Percentiles rank a stretch among this genome's conserved stretches.
These are phyloP conservation scores for Penicillium parvum DNA, from an alignment of 495 filamentous ascomycete genomes.

Conservation along the genomic window DNA sequence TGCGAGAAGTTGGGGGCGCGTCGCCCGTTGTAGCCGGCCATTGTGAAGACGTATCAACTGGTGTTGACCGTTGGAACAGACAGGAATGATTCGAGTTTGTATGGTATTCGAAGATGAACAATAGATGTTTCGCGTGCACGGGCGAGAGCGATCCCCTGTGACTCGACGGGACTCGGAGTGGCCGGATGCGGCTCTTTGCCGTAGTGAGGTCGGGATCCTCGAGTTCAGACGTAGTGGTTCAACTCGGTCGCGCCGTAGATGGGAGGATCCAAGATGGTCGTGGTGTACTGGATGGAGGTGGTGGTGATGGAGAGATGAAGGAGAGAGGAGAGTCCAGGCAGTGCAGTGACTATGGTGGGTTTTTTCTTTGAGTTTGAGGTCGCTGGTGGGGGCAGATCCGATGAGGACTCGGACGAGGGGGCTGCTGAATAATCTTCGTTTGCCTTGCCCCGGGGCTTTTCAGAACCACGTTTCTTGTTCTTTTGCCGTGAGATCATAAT, in stretches of 20 bases:
- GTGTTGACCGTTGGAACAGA: neutral
- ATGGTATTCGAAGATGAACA: neutral
- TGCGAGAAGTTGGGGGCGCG: conserved; percentile 79
- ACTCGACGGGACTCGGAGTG: conserved; percentile 13
- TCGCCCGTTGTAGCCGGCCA: conserved; percentile 67
- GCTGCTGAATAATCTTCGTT: conserved; percentile 22
- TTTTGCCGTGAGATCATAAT: neutral
- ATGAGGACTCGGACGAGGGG: no score
- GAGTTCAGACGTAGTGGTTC: conserved; percentile 1
- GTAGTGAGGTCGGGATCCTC: neutral
- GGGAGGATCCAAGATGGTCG: conserved; percentile 1
- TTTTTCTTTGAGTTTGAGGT: conserved; percentile 18
- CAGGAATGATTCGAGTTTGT: neutral
- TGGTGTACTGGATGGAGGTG: conserved; percentile 6
- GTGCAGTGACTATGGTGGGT: conserved; percentile 7
- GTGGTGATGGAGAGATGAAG: conserved; percentile 6
- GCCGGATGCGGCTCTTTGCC: conserved; percentile 21
- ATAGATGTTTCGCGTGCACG: conserved; percentile 7
- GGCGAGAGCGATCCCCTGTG: neutral
- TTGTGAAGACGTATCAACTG: conserved; percentile 25
- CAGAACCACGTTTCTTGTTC: neutral
- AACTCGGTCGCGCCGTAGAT: neutral
- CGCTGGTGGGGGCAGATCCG: conserved; percentile 6
- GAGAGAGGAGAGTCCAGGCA: conserved; percentile 2
- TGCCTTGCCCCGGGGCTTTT: neutral